Base-by-base conservation (phyloP, 2,329 filamentous ascomycete genomes). In the Aspergillus sp. region DNA sequence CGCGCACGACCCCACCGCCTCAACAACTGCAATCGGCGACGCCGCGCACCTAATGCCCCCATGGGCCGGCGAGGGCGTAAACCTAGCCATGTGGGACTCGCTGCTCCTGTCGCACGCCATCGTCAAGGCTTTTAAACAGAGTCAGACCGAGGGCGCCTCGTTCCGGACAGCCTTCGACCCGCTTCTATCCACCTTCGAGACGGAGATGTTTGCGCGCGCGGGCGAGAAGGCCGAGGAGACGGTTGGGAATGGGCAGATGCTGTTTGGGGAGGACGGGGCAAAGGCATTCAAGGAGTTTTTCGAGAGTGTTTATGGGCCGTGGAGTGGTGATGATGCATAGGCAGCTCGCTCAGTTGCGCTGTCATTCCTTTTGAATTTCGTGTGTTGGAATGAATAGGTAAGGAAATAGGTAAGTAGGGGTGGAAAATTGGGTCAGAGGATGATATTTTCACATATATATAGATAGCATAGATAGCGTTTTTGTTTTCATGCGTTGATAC, bases 21-120 rank as follows among this genome's bases (percentile, higher is more conserved):
- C 59, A 21, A 58, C 54, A n/a, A 71, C 70, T 2, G 45, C 70
- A 1, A 52, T 71, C 27, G 70, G 70, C 17, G 70, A 72, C 56
- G 68, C 70, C 4, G 68, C 70, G 3, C 68, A 72, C 48, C 52
- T 72, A 19, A 71, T 72, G 69, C 54, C 49, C 14, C 69, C 70
- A 1, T 73, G 67, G 57, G 66, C 67, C 2, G 70, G 68, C 4
- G 64, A 69, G 39, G 69, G 70, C 6, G 70, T 70, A 12, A 72
- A 72, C 47, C 49, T 67, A 12, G 69, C 66, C 4, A 63, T 72
- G 65, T 59, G 51, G 57, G 69, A 72, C 51, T 57, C 68, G 2
- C 49, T 70, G 4, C 39, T 58, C 33, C 49, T 70, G 21, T 54
- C 62, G 3, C 59, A 57, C 15, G 62, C 59, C 3, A 64, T 71